Evolutionary conservation across 75 land plant genomes (phyloP).

Genomic region (Larix kaempferi): DNA sequence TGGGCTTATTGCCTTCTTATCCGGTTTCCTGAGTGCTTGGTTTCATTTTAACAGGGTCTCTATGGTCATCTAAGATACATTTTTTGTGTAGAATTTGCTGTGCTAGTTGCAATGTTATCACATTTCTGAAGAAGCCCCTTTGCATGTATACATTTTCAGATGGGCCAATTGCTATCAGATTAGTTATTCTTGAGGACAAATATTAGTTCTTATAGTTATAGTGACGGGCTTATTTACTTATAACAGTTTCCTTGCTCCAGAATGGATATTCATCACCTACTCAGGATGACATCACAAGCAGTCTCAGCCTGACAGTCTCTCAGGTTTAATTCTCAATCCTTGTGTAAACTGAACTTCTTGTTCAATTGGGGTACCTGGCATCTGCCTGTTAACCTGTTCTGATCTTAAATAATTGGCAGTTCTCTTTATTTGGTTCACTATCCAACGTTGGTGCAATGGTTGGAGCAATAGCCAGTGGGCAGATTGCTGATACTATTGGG

Average conservation of each 20-base stretch:
- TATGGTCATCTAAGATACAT: too few relatives aligned
- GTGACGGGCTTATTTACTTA: background rate
- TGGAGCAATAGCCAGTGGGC: conserved; percentile 89
- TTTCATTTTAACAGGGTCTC: too few relatives aligned
- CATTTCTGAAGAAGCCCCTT: too few relatives aligned
- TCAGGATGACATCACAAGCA: conserved; percentile 52
- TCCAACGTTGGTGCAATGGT: conserved; percentile 94
- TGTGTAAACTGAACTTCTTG: too few relatives aligned
- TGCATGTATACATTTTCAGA: too few relatives aligned
- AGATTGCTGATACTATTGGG: conserved; percentile 81
- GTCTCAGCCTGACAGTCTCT: conserved; percentile 60
- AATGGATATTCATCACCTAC: conserved; percentile 88
- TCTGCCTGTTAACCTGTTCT: background rate
- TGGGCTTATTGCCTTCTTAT: too few relatives aligned
- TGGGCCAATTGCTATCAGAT: too few relatives aligned
- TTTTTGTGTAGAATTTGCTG: too few relatives aligned
- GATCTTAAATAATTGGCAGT: conserved; percentile 28
- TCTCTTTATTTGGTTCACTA: conserved; percentile 80
- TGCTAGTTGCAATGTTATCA: too few relatives aligned
- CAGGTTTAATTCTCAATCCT: conserved; percentile 39
- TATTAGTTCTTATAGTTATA: too few relatives aligned
- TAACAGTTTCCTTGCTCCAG: conserved; percentile 24
- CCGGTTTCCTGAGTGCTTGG: too few relatives aligned
- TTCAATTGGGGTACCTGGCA: background rate
- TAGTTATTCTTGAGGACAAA: too few relatives aligned